phyloP scores from a whole-genome alignment of 331 rosid genomes.

The Pyrus hybrid region DNA sequence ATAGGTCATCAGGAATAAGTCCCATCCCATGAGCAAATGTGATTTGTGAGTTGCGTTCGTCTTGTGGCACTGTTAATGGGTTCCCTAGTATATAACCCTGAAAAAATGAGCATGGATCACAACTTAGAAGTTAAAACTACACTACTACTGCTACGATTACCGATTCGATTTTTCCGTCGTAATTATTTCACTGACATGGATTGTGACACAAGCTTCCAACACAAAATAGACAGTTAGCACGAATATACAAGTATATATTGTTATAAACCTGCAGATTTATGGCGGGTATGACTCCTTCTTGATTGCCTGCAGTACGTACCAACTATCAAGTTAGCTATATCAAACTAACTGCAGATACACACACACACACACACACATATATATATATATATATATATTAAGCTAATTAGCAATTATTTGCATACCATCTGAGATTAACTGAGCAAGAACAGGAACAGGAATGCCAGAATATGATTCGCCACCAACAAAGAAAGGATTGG shows the following conservation, averaged over 20 bases:
- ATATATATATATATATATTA: background rate
- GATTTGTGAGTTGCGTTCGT: conserved; percentile 9
- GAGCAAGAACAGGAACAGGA: conserved; percentile 36
- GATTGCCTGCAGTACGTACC: conserved; percentile 32
- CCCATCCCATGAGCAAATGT: conserved; percentile 52
- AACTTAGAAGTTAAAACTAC: too few relatives aligned
- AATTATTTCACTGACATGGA: too few relatives aligned
- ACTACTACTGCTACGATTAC: too few relatives aligned
- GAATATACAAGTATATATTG: background rate
- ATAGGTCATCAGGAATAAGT: conserved; percentile 56
- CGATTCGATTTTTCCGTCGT: too few relatives aligned
- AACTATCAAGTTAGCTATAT: too few relatives aligned
- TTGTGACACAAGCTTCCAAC: too few relatives aligned
- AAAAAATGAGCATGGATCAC: background rate
- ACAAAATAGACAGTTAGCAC: too few relatives aligned
- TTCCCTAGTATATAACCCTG: conserved; percentile 61
- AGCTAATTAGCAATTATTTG: background rate
- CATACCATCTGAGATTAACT: conserved; percentile 46
- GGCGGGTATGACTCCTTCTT: conserved; percentile 26
- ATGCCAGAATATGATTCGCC: conserved; percentile 69
- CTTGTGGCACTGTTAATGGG: conserved; percentile 1
- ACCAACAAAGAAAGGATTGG: conserved; percentile 43
- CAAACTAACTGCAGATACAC: too few relatives aligned
- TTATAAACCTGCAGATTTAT: conserved; percentile 44
- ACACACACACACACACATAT: too few relatives aligned